Conservation (phyloP, 805 yeast genomes). For the Monosporozyma unispora region DNA sequence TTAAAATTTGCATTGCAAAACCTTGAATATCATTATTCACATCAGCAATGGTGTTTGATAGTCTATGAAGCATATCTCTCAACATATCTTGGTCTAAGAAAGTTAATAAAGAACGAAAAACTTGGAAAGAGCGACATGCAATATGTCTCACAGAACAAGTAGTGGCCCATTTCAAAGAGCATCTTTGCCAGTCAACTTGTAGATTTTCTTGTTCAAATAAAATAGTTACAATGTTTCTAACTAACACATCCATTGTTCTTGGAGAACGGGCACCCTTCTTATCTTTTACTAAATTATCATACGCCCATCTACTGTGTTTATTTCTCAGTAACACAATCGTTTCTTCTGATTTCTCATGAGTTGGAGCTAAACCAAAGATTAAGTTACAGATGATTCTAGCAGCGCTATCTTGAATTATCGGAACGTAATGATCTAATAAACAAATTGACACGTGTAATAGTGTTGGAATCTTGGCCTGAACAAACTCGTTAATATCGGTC, state of each 20-base stretch:
- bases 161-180: slow-evolving; percentile 88
- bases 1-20: slow-evolving; percentile 90
- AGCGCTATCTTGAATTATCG: slow-evolving; percentile 78
- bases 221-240: slow-evolving; percentile 52
- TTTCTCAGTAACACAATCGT: slow-evolving; percentile 51
- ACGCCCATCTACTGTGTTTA: slow-evolving; percentile 58
- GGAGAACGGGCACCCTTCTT: slow-evolving; percentile 80
- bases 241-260: slow-evolving; percentile 67
- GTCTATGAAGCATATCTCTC: slow-evolving; percentile 84
- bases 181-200: slow-evolving; percentile 77
- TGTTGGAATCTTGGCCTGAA: slow-evolving; percentile 54
- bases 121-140: slow-evolving; percentile 93
- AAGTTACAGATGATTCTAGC: slow-evolving; percentile 63
- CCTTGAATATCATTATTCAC: slow-evolving; percentile 86
- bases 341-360: slow-evolving; percentile 44
- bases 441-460: slow-evolving; percentile 73
- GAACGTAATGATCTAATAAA: slow-evolving; percentile 78
- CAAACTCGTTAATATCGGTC: slow-evolving; percentile 54
- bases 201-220: slow-evolving; percentile 44
- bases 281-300: slow-evolving; percentile 74
- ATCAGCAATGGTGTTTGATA: slow-evolving; percentile 89
- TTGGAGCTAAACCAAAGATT: slow-evolving; percentile 51
- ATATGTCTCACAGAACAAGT: slow-evolving; percentile 94
- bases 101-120: slow-evolving; percentile 75
- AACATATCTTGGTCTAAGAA: slow-evolving; percentile 81